Conservation (phyloP, 371 early-diverging fungal species). For the Actinomortierella wolfii region DNA sequence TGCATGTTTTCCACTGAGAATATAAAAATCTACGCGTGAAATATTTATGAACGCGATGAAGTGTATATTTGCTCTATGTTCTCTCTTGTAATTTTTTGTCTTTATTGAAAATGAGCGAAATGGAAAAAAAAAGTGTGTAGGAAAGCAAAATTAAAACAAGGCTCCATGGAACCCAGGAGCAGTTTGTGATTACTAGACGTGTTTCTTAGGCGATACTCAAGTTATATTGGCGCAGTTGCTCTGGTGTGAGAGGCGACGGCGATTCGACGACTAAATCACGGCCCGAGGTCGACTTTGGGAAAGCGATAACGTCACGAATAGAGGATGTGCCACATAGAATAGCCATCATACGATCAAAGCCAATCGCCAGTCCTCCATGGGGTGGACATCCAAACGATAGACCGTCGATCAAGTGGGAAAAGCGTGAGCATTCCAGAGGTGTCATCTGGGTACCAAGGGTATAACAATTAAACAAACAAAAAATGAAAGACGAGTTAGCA, state of each 20-base stretch:
- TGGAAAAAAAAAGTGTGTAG: no score
- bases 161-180: no score
- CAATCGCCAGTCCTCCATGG: constrained; percentile 91
- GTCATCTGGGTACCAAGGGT: constrained; percentile 29
- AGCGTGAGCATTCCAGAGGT: constrained; percentile 59
- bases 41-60: no score
- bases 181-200: no score
- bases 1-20: no score
- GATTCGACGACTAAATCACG: constrained; percentile 84
- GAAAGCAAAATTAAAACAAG: no score
- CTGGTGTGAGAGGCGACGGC: constrained; percentile 67
- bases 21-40: no score
- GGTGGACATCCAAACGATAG: constrained; percentile 89
- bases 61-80: no score
- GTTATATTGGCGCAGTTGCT: constrained; percentile 70
- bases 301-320: constrained; percentile 92
- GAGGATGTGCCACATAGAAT: constrained; percentile 74
- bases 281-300: constrained; percentile 86
- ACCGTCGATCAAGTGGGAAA: constrained; percentile 84
- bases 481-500: no score
- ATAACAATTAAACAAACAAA: neutral
- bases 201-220: no score
- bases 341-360: constrained; percentile 86
- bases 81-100: no score
- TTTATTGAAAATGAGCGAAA: no score